Conservation (phyloP, 169 alveolate genomes). For the Plasmodium relictum region DNA sequence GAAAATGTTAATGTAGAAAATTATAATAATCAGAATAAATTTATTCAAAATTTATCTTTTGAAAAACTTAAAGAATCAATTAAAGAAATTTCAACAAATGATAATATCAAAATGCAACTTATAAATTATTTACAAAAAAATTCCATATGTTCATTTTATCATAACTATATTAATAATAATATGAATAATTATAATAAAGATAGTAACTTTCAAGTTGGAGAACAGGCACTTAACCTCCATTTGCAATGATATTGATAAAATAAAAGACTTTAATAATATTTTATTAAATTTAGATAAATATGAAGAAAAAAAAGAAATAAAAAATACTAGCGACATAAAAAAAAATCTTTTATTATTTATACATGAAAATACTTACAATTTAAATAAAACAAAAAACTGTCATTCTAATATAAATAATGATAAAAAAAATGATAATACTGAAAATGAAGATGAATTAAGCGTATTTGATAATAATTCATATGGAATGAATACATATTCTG, state of each 20-base stretch:
- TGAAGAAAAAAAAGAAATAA: constrained; percentile 3
- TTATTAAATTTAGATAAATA: constrained; percentile 16
- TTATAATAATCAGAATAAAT: not conserved
- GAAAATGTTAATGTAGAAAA: not conserved
- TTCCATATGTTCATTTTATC: not conserved
- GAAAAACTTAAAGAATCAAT: not conserved
- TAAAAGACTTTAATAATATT: constrained; percentile 27
- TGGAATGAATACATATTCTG: not conserved
- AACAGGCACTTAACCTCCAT: no score
- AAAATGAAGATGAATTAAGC: not conserved
- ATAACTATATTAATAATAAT: not conserved
- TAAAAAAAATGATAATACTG: not conserved
- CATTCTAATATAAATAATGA: constrained; percentile 8
- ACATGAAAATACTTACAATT: constrained; percentile 28
- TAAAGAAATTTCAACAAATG: not conserved
- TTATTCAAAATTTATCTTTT: not conserved
- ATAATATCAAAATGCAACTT: not conserved
- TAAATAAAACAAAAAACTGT: not conserved
- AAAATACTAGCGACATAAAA: not conserved
- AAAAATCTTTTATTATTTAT: constrained; percentile 36
- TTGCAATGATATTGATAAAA: constrained; percentile 18
- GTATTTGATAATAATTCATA: not conserved
- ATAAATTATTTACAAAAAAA: not conserved
- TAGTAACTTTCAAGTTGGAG: no score
- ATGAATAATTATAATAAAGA: not conserved